Evolutionary conservation across 2,329 filamentous ascomycete species (phyloP).

Genomic region (Aureobasidium sp.): DNA sequence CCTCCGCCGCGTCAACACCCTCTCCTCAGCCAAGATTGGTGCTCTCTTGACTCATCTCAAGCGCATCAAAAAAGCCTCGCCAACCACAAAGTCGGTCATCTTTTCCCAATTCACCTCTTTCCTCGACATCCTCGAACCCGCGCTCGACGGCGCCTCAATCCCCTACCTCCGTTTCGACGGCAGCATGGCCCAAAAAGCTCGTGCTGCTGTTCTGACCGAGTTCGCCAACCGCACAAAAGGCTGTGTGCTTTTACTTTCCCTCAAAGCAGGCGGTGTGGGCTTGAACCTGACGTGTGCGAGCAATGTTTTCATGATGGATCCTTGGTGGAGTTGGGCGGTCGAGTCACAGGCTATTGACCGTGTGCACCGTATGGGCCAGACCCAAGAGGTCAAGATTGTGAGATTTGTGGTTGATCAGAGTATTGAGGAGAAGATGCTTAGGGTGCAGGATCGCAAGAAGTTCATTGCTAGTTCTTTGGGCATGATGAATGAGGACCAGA

Average conservation of each 20-base stretch:
- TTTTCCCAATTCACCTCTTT: constrained; percentile 98
- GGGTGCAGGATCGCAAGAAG: constrained; percentile 91
- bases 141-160: constrained; percentile 65
- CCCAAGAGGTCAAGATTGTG: constrained; percentile 74
- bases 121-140: constrained; percentile 80
- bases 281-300: constrained; percentile 86
- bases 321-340: constrained; percentile 97
- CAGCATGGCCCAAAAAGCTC: constrained; percentile 76
- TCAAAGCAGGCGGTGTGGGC: constrained; percentile 87
- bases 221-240: constrained; percentile 57
- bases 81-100: constrained; percentile 75
- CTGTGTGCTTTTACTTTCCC: constrained; percentile 70
- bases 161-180: constrained; percentile 84
- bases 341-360: constrained; percentile 97
- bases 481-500: constrained; percentile 93
- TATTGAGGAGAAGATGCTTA: constrained; percentile 92
- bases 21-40: constrained; percentile 83
- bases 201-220: constrained; percentile 67
- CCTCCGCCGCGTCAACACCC: constrained; percentile 53
- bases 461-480: constrained; percentile 91
- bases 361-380: constrained; percentile 94
- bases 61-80: constrained; percentile 56
- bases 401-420: constrained; percentile 85
- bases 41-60: constrained; percentile 71
- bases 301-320: constrained; percentile 97